Percentiles rank a stretch among this genome's conserved stretches.
Conservation (phyloP, 805 yeast species). For the Zygosaccharomyces lentus region DNA sequence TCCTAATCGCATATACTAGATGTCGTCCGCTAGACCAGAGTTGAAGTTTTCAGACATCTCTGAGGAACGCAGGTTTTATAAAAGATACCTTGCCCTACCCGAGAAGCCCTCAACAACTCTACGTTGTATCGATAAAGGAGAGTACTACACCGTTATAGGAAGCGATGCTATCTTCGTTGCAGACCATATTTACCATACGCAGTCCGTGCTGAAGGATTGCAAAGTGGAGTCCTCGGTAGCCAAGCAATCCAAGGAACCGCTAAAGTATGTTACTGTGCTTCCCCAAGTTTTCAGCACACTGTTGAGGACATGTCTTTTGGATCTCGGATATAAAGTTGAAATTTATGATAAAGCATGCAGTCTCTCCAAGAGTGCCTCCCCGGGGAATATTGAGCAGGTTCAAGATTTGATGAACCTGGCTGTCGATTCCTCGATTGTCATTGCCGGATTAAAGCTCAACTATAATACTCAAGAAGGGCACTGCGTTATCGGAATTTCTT, state of each 20-base stretch:
- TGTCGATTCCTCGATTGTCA: conserved; percentile 49
- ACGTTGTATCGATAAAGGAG: conserved; percentile 76
- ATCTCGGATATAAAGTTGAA: conserved; percentile 71
- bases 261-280: conserved; percentile 66
- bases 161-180: conserved; percentile 82
- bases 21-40: conserved; percentile 47
- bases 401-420: conserved; percentile 61
- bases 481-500: conserved; percentile 68
- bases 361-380: conserved; percentile 62
- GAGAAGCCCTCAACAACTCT: conserved; percentile 48
- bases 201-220: conserved; percentile 65
- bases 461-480: conserved; percentile 33
- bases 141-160: conserved; percentile 70
- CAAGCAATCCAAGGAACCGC: conserved; percentile 36
- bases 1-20: conserved; percentile 2
- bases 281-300: conserved; percentile 65
- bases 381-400: conserved; percentile 79
- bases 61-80: conserved; percentile 47
- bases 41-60: conserved; percentile 52
- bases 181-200: conserved; percentile 77
- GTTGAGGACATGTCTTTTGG: conserved; percentile 62
- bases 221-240: conserved; percentile 32
- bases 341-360: conserved; percentile 68
- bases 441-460: conserved; percentile 40
- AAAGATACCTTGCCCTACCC: conserved; percentile 46